Evolutionary conservation across 352 stramenopile species (phyloP), one percentile per base, ranked within the genome.

Genomic region (Thraustochytrium striatum): DNA sequence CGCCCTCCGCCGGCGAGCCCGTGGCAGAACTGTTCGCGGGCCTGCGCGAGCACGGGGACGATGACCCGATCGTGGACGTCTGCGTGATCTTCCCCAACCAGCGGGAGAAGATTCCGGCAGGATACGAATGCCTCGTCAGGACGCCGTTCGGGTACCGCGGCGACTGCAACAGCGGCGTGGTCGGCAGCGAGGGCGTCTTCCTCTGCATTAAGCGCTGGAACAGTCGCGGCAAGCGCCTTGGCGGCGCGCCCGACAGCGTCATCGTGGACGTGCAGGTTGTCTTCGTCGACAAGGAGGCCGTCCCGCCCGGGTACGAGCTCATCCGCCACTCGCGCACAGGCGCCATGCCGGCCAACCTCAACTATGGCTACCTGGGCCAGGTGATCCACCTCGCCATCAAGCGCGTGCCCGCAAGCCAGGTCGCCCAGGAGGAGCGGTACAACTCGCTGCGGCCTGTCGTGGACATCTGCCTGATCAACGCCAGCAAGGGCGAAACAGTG

Each of bases 1-100:
- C 39, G 39, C 39, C 39, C 5, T 30, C 57, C 57, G 30, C 16
- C 53, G 7, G n/a, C 11, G 53, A 30, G 53, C 33, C 59, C 13
- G 30, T 53, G 11, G 35, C 59, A 21, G 35, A 70, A n/a, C 59
- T 70, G 21, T 70, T 70, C 30, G 59, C 59, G 3, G 36, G 41
- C 35, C 11, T 55, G 59, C 36, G 59, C 9, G 41, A 16, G 33
- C n/a, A 21, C 7, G 65, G 52, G 11, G 44, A 75, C 36, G 65
- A 75, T 11, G 65, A 75, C 39, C 65, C 65, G 36, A 75, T 75
- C 39, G 65, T 75, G 16, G 65, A 75, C 2, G 61, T 75, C 36
- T 75, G 65, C 25, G 65, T 75, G 3, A 75, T 75, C 35, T 75
- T 75, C 32, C 65, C 65, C 9, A 61, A 75, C 52, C 65, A 75